Evolutionary conservation across 768 basidiomycete species (phyloP), one percentile per base, ranked within the genome.

Genomic region (Nidularia pulvinata): DNA sequence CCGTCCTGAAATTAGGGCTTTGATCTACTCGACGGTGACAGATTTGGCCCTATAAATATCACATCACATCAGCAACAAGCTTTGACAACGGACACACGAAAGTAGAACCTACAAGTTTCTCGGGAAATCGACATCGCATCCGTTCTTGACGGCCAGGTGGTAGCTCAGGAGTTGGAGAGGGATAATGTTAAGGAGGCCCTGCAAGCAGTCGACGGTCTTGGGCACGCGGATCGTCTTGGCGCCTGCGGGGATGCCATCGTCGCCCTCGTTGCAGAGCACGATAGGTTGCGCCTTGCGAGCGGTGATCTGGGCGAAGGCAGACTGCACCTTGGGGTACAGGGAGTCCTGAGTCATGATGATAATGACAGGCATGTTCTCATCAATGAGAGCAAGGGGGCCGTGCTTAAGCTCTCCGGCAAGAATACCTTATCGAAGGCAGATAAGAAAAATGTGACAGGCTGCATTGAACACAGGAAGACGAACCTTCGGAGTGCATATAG

Each of bases 301-400:
- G 3, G 94, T 96, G 70, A 99, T 96, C 74, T 99, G 97, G 30
- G 94, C 76, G 61, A 97, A 93, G 37, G 97, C 97, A 6, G 89
- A 91, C 65, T 98, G 95, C 45, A 98, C 95, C 79, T 99, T 98
- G 65, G 95, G 94, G 75, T 98, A 98, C 25, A 98, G 78, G 44
- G 95, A 97, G 73, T 99, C 97, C 59, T 92, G 89, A 32, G 97
- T 99, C 97, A 99, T 99, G 75, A 99, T 86, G 74, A 99, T 93
- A 77, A 98, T 98, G 61, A 98, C 93, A 42, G 94, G 85, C 91
- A 97, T 93, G 76, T 96, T 95, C 76, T 98, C 97, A 67, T 99
- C 97, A 63, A 99, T 91, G 60, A 99, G 76, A 51, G 97, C 97
- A 52, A 99, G 86, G 52, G 97, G 97, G 45, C 97, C 97, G 68